Evolutionary conservation across 2,329 filamentous ascomycete species (phyloP), one percentile per base, ranked within the genome.

Genomic region (Pseudocercospora macadamiae): DNA sequence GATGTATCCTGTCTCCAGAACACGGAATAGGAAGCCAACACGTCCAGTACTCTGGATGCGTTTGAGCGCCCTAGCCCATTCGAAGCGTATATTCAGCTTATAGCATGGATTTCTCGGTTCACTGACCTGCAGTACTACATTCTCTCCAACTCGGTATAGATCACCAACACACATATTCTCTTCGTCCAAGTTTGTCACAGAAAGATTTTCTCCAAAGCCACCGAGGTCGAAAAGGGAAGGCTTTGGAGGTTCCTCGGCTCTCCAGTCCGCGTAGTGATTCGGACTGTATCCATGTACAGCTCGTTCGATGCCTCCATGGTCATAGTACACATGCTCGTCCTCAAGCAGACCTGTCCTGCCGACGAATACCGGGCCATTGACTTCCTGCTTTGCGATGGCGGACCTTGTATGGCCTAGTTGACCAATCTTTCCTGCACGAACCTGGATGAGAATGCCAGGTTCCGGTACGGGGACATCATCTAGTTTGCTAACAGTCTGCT

Each of bases 151-250:
- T 0, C 77, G 73, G 23, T 83, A 74, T 12, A 84, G 71, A 64
- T 88, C 85, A 37, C 85, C 85, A 53, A 87, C 83, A 73, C 84
- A 87, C 3, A 87, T 77, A 66, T 87, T 88, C 23, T 82, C 76
- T 72, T 88, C 85, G 64, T 85, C 86, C 79, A 86, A 82, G 42
- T 74, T 74, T 12, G 75, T 73, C 0, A 79, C 80, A 12, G 86
- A 82, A 9, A 87, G 75, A 64, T 87, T 87, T 72, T 87, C 85
- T 8, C 84, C 84, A 62, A 86, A 87, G 1, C 78, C 83, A 2
- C 85, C 85, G 0, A 80, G 77, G 3, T 75, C 67, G 60, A 86
- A 86, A 2, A 74, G 73, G 2, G 77, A 71, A 1, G 79, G 76
- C 1, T 78, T 77, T 0, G 76, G 70, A 1, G 83, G 83, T 57